Percentiles rank a stretch among this genome's conserved stretches.
These are phyloP conservation scores for Coemansia sp. DNA, from an alignment of 192 early-diverging fungal species.

Conservation along the genomic window DNA sequence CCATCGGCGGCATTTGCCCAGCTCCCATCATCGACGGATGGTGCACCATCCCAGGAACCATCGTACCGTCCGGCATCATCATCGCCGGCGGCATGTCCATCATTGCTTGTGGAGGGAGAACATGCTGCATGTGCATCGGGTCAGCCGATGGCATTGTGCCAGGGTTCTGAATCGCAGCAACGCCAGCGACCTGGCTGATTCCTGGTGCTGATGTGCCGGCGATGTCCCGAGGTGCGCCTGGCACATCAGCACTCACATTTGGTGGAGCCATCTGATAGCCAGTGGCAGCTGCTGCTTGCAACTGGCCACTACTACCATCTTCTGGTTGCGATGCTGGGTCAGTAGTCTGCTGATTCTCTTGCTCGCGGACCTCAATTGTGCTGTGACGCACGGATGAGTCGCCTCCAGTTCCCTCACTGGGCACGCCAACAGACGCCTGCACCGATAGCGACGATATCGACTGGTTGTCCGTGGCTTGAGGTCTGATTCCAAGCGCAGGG, in stretches of 20 bases:
- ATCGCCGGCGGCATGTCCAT: conserved; percentile 30
- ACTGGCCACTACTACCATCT: not conserved
- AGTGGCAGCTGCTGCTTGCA: not conserved
- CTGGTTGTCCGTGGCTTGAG: conserved; percentile 29
- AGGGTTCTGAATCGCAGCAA: not conserved
- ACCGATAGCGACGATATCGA: conserved; percentile 49
- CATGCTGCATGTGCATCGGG: conserved; percentile 30
- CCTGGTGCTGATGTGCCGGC: conserved; percentile 1
- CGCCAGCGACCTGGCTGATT: conserved; percentile 1
- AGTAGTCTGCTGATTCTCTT: not conserved
- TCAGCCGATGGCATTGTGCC: conserved; percentile 1
- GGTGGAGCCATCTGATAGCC: not conserved
- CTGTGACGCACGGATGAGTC: conserved; percentile 16
- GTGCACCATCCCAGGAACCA: conserved; percentile 36
- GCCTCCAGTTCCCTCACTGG: conserved; percentile 32
- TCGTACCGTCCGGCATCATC: conserved; percentile 25
- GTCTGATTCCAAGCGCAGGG: conserved; percentile 25
- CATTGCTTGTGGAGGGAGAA: conserved; percentile 15
- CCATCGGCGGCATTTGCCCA: conserved; percentile 38
- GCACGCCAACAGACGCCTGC: conserved; percentile 41
- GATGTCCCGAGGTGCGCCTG: not conserved
- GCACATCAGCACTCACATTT: not conserved
- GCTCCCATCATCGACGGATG: conserved; percentile 3
- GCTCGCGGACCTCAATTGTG: conserved; percentile 14
- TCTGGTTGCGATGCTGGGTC: not conserved